A percentile compares a stretch with the other conserved stretches of the same genome.
These are phyloP conservation scores for Cyberlindnera japonica DNA, from an alignment of 805 yeast genomes.

Conservation along the genomic window DNA sequence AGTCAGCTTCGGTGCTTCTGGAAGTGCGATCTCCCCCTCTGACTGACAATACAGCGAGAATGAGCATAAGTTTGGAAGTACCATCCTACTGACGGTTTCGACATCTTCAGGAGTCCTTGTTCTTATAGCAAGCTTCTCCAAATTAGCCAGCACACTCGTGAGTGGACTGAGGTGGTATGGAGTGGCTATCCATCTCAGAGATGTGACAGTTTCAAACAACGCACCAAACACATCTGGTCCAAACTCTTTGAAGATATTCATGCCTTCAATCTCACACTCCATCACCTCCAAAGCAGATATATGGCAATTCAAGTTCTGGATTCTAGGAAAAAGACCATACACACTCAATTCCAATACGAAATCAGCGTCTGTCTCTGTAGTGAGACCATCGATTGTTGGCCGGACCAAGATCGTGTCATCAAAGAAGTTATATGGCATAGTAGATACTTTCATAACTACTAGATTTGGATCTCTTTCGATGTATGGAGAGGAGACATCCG, in stretches of 20 bases:
- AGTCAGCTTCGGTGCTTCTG: background rate
- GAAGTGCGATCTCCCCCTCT: background rate
- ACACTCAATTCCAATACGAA: background rate
- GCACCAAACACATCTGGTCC: background rate
- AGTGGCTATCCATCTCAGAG: background rate
- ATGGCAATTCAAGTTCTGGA: background rate
- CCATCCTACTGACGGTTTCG: background rate
- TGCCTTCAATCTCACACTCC: background rate
- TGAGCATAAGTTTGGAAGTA: background rate
- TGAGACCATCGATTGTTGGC: background rate
- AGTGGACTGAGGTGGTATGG: background rate
- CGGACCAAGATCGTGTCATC: background rate
- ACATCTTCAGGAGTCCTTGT: background rate
- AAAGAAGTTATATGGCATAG: background rate
- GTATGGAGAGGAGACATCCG: background rate
- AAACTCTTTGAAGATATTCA: background rate
- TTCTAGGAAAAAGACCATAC: background rate
- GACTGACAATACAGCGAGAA: background rate
- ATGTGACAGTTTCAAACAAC: background rate
- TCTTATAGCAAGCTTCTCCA: background rate
- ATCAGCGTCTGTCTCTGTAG: background rate
- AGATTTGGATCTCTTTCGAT: background rate
- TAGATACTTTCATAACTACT: background rate
- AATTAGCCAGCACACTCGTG: background rate
- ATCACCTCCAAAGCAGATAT: background rate